phyloP scores from a whole-genome alignment of 129 eudicot genomes.

The Kitagawia praeruptora region DNA sequence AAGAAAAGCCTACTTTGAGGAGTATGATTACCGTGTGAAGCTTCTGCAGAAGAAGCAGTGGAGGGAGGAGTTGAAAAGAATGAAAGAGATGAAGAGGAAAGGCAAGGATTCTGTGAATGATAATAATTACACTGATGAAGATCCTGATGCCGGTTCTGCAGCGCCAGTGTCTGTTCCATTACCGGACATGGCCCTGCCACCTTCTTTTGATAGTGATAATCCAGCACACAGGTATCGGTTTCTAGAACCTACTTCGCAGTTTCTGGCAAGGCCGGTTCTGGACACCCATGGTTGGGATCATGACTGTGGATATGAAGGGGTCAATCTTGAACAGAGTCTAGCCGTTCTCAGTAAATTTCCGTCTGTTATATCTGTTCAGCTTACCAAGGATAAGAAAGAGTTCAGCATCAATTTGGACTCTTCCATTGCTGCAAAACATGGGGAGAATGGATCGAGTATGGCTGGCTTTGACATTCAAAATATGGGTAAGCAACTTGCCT shows the following conservation, averaged over 20 bases:
- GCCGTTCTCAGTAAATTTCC: constrained; percentile 32
- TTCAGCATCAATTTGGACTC: constrained; percentile 47
- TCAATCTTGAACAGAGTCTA: constrained; percentile 35
- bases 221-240: constrained; percentile 33
- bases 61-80: constrained; percentile 78
- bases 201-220: constrained; percentile 33
- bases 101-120: constrained; percentile 41
- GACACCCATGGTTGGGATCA: constrained; percentile 13
- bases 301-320: constrained; percentile 15
- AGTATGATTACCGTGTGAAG: constrained; percentile 90
- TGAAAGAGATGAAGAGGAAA: constrained; percentile 53
- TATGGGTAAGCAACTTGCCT: constrained; percentile 45
- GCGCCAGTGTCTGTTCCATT: constrained; percentile 21
- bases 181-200: constrained; percentile 34
- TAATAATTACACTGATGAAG: constrained; percentile 11
- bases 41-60: constrained; percentile 93
- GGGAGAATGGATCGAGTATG: constrained; percentile 39
- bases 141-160: constrained; percentile 12
- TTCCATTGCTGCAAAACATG: constrained; percentile 39
- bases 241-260: constrained; percentile 23
- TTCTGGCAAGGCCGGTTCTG: constrained; percentile 15
- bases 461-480: constrained; percentile 49
- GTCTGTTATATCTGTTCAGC: constrained; percentile 28
- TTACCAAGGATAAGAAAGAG: constrained; percentile 52
- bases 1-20: constrained; percentile 81